Conservation (phyloP, 768 basidiomycete species). For the Leccinum subgranulosum region DNA sequence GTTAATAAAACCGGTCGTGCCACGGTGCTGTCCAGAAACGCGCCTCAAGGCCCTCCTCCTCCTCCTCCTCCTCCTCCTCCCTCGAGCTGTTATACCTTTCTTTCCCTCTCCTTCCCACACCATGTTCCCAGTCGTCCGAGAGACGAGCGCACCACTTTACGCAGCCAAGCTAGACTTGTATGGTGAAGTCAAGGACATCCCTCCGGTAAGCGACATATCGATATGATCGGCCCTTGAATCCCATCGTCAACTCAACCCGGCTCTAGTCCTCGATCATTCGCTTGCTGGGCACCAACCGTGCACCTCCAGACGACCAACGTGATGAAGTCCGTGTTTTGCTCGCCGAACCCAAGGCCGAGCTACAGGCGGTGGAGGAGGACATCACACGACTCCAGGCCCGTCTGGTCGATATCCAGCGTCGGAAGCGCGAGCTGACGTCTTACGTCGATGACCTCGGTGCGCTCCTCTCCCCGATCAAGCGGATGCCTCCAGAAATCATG, state of each 20-base stretch:
- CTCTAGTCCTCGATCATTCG: constrained; percentile 31
- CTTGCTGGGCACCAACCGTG: constrained; percentile 25
- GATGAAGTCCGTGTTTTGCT: constrained; percentile 26
- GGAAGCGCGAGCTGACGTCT: constrained; percentile 25
- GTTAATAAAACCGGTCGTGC: constrained; percentile 11
- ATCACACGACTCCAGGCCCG: constrained; percentile 28
- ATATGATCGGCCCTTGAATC: neutral
- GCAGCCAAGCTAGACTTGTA: constrained; percentile 25
- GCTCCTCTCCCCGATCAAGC: constrained; percentile 31
- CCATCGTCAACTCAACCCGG: constrained; percentile 4
- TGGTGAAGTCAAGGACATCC: constrained; percentile 29
- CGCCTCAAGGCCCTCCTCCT: neutral
- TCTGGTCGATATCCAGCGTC: constrained; percentile 28
- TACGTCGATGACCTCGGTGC: constrained; percentile 33
- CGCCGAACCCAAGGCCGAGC: constrained; percentile 26
- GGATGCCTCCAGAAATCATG: constrained; percentile 34
- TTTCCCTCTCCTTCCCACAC: neutral
- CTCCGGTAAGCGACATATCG: constrained; percentile 18
- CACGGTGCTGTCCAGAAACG: neutral
- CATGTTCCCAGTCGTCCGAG: constrained; percentile 17
- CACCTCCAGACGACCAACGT: constrained; percentile 27
- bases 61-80: neutral
- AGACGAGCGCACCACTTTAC: constrained; percentile 26
- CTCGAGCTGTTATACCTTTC: neutral
- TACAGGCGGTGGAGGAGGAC: constrained; percentile 24